Evolutionary conservation across 2,329 filamentous ascomycete genomes (phyloP), one percentile per base, ranked within the genome.

Genomic region (Ophiostoma pallidulum): DNA sequence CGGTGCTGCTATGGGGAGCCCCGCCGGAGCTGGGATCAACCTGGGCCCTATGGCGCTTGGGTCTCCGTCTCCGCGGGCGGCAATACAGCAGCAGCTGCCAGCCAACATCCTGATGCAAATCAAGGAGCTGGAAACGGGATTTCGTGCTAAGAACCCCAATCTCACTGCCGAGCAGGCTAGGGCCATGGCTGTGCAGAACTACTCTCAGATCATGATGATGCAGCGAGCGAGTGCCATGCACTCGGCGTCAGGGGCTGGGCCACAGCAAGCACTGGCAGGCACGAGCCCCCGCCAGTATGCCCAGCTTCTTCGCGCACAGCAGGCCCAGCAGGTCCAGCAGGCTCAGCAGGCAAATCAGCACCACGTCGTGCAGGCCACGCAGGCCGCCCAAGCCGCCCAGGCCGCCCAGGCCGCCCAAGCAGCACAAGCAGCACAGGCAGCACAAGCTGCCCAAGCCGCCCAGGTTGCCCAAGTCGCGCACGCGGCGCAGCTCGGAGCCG

Each of bases 211-310:
- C 38, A 69, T 77, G 58, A 60, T 74, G 56, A 67, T 66, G 50
- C 74, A 66, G 54, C 68, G 68, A 45, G 63, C 62, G 48, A 69
- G 55, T 70, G 74, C 74, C 2, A 77, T 78, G 71, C 74, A 70
- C 54, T 70, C 73, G 24, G 74, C 75, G 2, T 72, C 74, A 3
- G 75, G 74, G 9, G 70, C 63, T 13, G 64, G 66, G 4, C 66
- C 66, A 8, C 70, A 75, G 52, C 62, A 71, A 13, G 67, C 68
- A 16, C 67, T 74, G 41, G 62, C 68, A 1, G 65, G 67, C 16
- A 72, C 71, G 2, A 75, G 72, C 48, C 76, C 76, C 24, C 75
- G 79, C 35, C 76, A 80, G 52, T 79, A 80, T 56, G 76, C 76
- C 2, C 75, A 77, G 48, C 63, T 79, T 29, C 67, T 80, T 8